Conservation (phyloP, 768 basidiomycete species). For the Pluteus cervinus region DNA sequence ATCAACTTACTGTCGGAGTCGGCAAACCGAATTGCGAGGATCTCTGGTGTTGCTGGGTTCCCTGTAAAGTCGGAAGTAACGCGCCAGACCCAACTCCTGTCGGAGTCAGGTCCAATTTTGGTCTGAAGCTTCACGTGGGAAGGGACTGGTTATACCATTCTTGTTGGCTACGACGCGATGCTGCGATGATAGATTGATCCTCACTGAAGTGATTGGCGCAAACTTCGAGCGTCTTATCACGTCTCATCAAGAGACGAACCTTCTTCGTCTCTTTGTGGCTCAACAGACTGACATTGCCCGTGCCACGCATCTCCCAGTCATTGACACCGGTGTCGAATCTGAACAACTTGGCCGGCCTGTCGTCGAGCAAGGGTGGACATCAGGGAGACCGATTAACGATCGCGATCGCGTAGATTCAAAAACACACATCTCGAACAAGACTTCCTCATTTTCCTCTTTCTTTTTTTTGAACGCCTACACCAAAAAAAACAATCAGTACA, state of each 20-base stretch:
- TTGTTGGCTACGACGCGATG: conserved; percentile 3
- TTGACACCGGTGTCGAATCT: conserved; percentile 71
- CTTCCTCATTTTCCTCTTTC: conserved; percentile 88
- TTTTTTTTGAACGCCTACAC: conserved; percentile 58
- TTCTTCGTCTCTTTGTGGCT: conserved; percentile 87
- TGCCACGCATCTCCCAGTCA: conserved; percentile 99
- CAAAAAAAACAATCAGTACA: conserved; percentile 10
- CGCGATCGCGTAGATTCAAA: conserved; percentile 28
- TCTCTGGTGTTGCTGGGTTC: conserved; percentile 83
- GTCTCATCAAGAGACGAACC: conserved; percentile 95
- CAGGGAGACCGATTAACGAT: conserved; percentile 23
- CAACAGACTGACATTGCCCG: conserved; percentile 91
- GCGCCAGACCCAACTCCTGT: conserved; percentile 99
- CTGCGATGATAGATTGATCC: conserved; percentile 18
- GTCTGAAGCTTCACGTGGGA: conserved; percentile 91
- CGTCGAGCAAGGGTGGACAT: conserved; percentile 9
- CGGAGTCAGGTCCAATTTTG: conserved; percentile 97
- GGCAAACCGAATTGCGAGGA: conserved; percentile 96
- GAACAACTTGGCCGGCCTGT: conserved; percentile 97
- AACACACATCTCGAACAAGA: conserved; percentile 92
- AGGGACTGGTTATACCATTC: conserved; percentile 63
- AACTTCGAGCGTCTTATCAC: conserved; percentile 99
- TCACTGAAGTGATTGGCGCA: conserved; percentile 96
- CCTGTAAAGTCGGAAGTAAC: conserved; percentile 94
- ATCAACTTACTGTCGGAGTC: conserved; percentile 87